Conservation (phyloP, 495 filamentous ascomycete genomes). For the Xylaria palmicola region DNA sequence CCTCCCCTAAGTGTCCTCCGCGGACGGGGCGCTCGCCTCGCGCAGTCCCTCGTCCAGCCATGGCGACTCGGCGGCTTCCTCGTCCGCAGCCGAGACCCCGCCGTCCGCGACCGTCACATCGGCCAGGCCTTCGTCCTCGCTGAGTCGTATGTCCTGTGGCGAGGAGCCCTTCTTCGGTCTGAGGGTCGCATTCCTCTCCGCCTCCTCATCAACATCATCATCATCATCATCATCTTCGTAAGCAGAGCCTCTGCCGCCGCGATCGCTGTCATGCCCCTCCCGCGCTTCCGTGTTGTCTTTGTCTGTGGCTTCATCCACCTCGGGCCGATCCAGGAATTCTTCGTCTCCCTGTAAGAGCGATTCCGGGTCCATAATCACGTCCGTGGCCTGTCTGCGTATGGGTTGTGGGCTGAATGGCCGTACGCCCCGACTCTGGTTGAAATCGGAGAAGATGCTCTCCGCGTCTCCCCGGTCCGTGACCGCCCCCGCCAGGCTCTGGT, state of each 20-base stretch:
- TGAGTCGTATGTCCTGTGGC: conserved; percentile 1
- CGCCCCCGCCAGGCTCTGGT: conserved; percentile 51
- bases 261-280: conserved; percentile 30
- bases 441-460: conserved; percentile 52
- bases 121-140: conserved; percentile 2
- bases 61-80: conserved; percentile 21
- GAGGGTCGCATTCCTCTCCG: conserved; percentile 23
- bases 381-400: conserved; percentile 32
- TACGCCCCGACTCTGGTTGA: conserved; percentile 47
- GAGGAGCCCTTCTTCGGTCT: conserved; percentile 18
- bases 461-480: conserved; percentile 40
- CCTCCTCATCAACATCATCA: conserved; percentile 18
- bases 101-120: no score
- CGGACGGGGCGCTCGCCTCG: background rate
- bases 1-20: conserved; percentile 10
- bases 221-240: background rate
- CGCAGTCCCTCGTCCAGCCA: conserved; percentile 23
- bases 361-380: conserved; percentile 42
- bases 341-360: conserved; percentile 29
- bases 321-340: conserved; percentile 7
- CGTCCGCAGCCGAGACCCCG: conserved; percentile 10
- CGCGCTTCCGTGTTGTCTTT: background rate
- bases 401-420: conserved; percentile 57
- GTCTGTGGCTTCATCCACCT: background rate
- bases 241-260: conserved; percentile 1